Percentiles rank a stretch among this genome's conserved stretches.
These are phyloP conservation scores for Pistacia atlantica DNA, from an alignment of 345 rosid genomes.

Conservation along the genomic window DNA sequence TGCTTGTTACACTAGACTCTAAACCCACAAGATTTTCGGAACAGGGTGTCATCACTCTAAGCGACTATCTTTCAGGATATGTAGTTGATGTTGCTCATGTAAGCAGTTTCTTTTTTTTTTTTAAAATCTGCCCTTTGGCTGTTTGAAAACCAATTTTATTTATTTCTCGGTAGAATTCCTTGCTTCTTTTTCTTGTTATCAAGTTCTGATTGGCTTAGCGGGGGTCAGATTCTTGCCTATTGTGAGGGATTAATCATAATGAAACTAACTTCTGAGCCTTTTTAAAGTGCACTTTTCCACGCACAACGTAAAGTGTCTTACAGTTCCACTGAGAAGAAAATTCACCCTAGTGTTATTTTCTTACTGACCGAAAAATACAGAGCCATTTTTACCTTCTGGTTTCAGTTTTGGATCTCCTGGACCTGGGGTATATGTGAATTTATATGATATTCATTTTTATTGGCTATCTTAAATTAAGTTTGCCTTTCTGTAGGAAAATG, in stretches of 20 bases:
- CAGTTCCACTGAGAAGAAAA: neutral
- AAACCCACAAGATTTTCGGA: slow-evolving; percentile 74
- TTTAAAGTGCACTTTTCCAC: neutral
- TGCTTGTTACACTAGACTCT: slow-evolving; percentile 62
- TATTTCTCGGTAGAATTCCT: neutral
- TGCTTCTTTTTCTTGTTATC: neutral
- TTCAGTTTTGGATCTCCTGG: neutral
- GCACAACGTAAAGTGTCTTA: neutral
- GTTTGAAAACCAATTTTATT: neutral
- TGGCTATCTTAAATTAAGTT: neutral
- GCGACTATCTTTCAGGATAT: slow-evolving; percentile 57
- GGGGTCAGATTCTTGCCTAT: slow-evolving; percentile 7
- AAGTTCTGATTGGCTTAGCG: slow-evolving; percentile 4
- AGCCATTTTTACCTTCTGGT: neutral
- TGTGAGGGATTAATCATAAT: neutral
- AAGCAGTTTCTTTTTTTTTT: slow-evolving; percentile 29
- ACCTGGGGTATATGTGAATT: neutral
- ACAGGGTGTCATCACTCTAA: slow-evolving; percentile 47
- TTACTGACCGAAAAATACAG: neutral
- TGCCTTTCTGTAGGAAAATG: neutral
- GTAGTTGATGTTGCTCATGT: slow-evolving; percentile 60
- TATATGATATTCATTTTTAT: neutral
- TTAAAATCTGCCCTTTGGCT: neutral
- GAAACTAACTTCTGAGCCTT: neutral
- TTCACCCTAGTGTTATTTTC: neutral